Evolutionary conservation across 1,139 yeast genomes (phyloP).

Genomic region (Meyerozyma sp.): DNA sequence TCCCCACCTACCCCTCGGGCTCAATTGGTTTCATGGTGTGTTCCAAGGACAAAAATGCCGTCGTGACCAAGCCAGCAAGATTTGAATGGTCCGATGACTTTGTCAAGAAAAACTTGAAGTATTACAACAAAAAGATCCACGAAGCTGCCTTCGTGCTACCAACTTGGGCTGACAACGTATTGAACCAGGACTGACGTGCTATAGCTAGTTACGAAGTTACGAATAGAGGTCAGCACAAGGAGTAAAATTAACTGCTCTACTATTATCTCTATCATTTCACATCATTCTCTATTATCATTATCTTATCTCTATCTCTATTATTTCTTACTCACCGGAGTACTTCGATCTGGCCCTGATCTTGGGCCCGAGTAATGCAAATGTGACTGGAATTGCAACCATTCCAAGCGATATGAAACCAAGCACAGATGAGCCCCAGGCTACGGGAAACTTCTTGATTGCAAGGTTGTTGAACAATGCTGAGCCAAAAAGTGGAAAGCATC

Average conservation of each 20-base stretch:
- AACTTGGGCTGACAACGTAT: constrained; percentile 61
- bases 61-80: constrained; percentile 66
- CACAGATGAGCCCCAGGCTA: constrained; percentile 51
- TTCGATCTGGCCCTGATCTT: constrained; percentile 42
- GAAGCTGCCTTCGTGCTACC: constrained; percentile 85
- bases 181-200: constrained; percentile 15
- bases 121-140: constrained; percentile 77
- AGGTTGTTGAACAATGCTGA: constrained; percentile 43
- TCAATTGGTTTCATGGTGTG: constrained; percentile 94
- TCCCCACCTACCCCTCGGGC: constrained; percentile 93
- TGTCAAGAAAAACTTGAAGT: constrained; percentile 63
- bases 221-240: not conserved
- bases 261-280: not conserved
- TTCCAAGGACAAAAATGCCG: constrained; percentile 61
- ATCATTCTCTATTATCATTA: not conserved
- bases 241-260: not conserved
- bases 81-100: constrained; percentile 53
- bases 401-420: constrained; percentile 37
- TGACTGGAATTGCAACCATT: constrained; percentile 43
- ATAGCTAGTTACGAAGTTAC: not conserved
- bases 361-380: constrained; percentile 46
- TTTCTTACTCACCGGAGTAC: constrained; percentile 19
- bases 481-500: constrained; percentile 61
- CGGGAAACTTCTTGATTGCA: constrained; percentile 42
- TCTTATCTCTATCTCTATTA: not conserved